Conservation (phyloP, 345 rosid genomes). For the Psidium guajava region DNA sequence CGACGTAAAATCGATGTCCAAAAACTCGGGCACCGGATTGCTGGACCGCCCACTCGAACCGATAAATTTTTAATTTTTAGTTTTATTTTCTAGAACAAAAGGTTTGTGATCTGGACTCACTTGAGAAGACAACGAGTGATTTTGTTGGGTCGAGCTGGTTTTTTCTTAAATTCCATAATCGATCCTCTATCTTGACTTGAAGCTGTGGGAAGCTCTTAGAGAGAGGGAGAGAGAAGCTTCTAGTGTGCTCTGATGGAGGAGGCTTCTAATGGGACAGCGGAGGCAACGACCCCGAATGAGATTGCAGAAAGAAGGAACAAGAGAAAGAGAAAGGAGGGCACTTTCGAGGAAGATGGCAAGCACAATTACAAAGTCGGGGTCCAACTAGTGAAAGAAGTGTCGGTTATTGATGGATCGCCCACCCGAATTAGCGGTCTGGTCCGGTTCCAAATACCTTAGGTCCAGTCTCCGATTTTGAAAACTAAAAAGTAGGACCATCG, state of each 20-base stretch:
- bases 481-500: no score
- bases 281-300: not conserved
- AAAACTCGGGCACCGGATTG: no score
- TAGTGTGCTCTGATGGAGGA: not conserved
- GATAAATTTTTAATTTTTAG: no score
- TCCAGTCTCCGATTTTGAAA: no score
- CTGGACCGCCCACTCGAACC: no score
- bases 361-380: not conserved
- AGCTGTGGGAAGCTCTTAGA: not conserved
- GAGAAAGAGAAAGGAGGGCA: not conserved
- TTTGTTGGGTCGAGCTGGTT: not conserved
- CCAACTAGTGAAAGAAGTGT: conserved; percentile 6
- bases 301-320: not conserved
- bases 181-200: not conserved
- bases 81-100: no score
- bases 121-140: not conserved
- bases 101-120: not conserved
- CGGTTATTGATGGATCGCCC: not conserved
- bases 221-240: not conserved
- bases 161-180: not conserved
- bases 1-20: no score
- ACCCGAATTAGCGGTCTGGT: no score
- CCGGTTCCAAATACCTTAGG: no score
- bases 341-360: not conserved
- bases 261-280: not conserved